Evolutionary conservation across 192 early-diverging fungal species (phyloP).

Genomic region (Geosiphon pyriformis): DNA sequence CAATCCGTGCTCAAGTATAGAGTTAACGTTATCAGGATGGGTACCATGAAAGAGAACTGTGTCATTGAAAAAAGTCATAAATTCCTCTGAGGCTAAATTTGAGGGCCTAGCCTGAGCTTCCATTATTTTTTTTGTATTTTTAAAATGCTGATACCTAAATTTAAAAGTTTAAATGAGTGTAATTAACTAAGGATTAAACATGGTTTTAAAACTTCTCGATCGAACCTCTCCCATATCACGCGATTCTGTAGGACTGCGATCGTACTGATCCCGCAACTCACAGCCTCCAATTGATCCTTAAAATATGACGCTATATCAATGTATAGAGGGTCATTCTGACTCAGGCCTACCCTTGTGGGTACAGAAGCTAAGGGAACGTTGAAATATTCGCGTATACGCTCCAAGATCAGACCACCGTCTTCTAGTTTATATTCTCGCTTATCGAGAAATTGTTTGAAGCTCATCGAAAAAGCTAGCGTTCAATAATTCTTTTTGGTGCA

Average conservation of each 20-base stretch:
- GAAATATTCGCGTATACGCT: slow-evolving; percentile 5
- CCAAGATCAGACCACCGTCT: slow-evolving; percentile 10
- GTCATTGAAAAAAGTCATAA: slow-evolving; percentile 4
- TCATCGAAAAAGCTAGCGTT: too few species aligned
- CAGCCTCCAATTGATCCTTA: background rate
- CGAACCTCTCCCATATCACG: slow-evolving; percentile 6
- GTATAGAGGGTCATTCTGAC: background rate
- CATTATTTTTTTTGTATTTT: background rate
- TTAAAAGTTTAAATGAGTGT: background rate
- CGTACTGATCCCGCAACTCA: background rate
- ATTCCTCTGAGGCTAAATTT: background rate
- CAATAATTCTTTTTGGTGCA: too few species aligned
- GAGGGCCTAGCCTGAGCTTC: background rate
- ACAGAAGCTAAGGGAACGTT: background rate
- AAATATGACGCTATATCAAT: slow-evolving; percentile 5
- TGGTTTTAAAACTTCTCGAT: background rate
- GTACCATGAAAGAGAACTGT: slow-evolving; percentile 21
- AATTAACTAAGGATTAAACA: too few species aligned
- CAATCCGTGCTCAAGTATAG: slow-evolving; percentile 13
- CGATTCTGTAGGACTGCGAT: slow-evolving; percentile 9
- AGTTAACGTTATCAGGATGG: slow-evolving; percentile 9
- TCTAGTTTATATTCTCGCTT: slow-evolving; percentile 19
- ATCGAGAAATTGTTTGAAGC: background rate
- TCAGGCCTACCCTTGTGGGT: background rate
- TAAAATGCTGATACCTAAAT: slow-evolving; percentile 15